Percentiles rank a stretch among this genome's conserved stretches.
Conservation (phyloP, 2,329 filamentous ascomycete species). For the Fusarium udum region DNA sequence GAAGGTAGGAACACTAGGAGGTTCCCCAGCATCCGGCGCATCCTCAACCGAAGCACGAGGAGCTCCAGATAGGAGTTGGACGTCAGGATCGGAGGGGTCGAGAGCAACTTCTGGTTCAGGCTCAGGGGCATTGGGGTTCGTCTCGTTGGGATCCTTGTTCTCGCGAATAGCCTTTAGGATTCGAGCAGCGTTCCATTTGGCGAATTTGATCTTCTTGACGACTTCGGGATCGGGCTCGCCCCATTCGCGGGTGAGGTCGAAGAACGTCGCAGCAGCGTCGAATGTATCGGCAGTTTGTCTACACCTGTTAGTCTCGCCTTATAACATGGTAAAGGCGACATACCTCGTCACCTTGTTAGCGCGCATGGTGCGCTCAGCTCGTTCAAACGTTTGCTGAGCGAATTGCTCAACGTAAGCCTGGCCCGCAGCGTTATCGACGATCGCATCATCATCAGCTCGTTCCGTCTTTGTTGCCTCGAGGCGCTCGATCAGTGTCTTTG, state of each 20-base stretch:
- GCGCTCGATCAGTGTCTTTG: conserved; percentile 87
- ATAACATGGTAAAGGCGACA: not conserved
- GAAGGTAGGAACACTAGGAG: conserved; percentile 41
- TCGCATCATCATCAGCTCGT: conserved; percentile 80
- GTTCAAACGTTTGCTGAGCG: conserved; percentile 84
- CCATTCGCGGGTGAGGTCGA: conserved; percentile 90
- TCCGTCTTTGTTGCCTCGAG: conserved; percentile 72
- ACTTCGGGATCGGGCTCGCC: conserved; percentile 77
- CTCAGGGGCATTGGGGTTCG: conserved; percentile 76
- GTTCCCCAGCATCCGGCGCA: conserved; percentile 56
- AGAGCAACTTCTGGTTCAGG: conserved; percentile 57
- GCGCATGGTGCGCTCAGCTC: conserved; percentile 83
- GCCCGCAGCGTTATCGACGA: conserved; percentile 84
- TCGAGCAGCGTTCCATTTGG: conserved; percentile 92
- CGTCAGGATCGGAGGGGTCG: conserved; percentile 73
- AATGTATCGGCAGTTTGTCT: conserved; percentile 95
- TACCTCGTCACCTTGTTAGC: conserved; percentile 86
- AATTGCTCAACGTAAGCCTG: conserved; percentile 96
- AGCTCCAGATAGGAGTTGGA: conserved; percentile 58
- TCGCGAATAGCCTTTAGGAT: conserved; percentile 92
- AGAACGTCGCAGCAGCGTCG: conserved; percentile 89
- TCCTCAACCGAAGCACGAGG: conserved; percentile 63
- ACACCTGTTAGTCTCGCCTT: not conserved
- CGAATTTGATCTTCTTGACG: conserved; percentile 89
- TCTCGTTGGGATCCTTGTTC: conserved; percentile 89